phyloP scores from a whole-genome alignment of 202 grass and related monocot species.

The Elaeis oleifera region DNA sequence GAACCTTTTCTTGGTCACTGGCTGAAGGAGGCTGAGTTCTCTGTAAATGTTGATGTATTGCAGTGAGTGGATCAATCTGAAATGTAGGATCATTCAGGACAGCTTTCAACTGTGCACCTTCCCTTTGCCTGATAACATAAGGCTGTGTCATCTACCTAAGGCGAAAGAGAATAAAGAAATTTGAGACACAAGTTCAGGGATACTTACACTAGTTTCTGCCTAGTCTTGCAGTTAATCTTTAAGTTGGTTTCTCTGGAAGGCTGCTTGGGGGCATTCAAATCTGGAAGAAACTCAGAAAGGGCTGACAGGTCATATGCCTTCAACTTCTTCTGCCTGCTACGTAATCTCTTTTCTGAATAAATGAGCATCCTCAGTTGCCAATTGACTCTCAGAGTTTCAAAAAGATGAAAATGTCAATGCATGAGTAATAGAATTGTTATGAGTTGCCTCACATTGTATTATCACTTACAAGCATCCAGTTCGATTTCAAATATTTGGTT shows the following conservation, averaged over 20 bases:
- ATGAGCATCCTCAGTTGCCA: background rate
- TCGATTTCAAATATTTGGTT: too few relatives aligned
- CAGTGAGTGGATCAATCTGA: slow-evolving; percentile 27
- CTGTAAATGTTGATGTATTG: slow-evolving; percentile 30
- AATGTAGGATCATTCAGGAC: slow-evolving; percentile 31
- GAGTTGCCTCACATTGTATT: too few relatives aligned
- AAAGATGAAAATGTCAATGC: too few relatives aligned
- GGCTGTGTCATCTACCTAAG: background rate
- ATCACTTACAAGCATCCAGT: too few relatives aligned
- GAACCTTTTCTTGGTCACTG: slow-evolving; percentile 1
- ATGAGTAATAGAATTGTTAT: too few relatives aligned
- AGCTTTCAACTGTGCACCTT: slow-evolving; percentile 28
- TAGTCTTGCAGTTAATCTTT: slow-evolving; percentile 40
- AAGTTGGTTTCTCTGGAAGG: background rate
- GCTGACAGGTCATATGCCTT: slow-evolving; percentile 42
- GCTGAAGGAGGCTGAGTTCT: slow-evolving; percentile 24
- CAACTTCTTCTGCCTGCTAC: slow-evolving; percentile 33
- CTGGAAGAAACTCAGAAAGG: slow-evolving; percentile 33
- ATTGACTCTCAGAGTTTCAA: too few relatives aligned
- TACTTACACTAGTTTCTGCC: slow-evolving; percentile 34
- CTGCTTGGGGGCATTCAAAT: slow-evolving; percentile 10
- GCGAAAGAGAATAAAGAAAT: slow-evolving; percentile 1
- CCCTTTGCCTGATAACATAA: slow-evolving; percentile 22
- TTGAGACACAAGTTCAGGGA: background rate
- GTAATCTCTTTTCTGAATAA: slow-evolving; percentile 30